These are phyloP conservation scores for Castanea sativa DNA, from an alignment of 306 rosid species.

Conservation along the genomic window DNA sequence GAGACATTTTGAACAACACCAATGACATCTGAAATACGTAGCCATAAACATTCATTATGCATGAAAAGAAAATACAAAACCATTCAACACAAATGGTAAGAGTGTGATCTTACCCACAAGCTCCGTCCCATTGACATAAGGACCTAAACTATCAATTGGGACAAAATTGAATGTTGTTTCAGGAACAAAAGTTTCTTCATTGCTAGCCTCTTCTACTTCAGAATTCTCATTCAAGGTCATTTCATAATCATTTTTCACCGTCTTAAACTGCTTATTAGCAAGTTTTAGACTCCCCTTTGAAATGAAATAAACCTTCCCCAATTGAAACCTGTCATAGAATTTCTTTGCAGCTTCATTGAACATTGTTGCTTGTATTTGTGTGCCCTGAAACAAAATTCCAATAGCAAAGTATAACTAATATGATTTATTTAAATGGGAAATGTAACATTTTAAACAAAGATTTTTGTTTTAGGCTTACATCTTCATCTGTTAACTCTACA, in stretches of 20 bases:
- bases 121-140: constrained; percentile 61
- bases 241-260: constrained; percentile 89
- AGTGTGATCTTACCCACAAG: constrained; percentile 70
- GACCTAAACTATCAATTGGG: constrained; percentile 81
- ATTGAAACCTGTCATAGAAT: constrained; percentile 69
- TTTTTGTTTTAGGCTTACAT: constrained; percentile 43
- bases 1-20: constrained; percentile 89
- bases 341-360: constrained; percentile 88
- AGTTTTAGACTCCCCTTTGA: constrained; percentile 77
- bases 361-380: constrained; percentile 98
- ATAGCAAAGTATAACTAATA: too few relatives aligned
- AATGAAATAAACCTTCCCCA: constrained; percentile 87
- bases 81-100: background rate
- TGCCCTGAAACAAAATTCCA: constrained; percentile 51
- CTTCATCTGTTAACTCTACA: constrained; percentile 91
- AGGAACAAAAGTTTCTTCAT: constrained; percentile 72
- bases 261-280: constrained; percentile 88
- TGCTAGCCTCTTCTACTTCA: constrained; percentile 80
- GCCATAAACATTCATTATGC: background rate
- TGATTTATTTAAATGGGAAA: too few relatives aligned
- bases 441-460: background rate
- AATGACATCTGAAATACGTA: constrained; percentile 55
- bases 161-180: constrained; percentile 74
- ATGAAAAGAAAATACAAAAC: too few relatives aligned
- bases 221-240: constrained; percentile 86